Evolutionary conservation across 148 eudicot species (phyloP).

Genomic region (Diospyros kaki): DNA sequence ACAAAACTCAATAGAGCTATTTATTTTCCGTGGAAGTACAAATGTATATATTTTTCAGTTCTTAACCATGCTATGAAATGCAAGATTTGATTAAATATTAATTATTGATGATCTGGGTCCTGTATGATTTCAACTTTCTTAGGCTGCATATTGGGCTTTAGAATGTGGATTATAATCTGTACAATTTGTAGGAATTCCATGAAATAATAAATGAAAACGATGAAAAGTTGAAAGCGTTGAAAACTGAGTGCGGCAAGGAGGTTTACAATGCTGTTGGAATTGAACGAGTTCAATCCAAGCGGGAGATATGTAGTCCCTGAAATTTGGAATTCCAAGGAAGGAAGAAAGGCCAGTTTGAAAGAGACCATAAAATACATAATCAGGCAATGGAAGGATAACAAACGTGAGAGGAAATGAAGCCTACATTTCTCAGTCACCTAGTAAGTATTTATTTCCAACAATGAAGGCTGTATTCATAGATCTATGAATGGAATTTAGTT

Average conservation of each 20-base stretch:
- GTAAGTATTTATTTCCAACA: background rate
- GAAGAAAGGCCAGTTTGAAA: conserved; percentile 43
- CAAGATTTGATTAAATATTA: background rate
- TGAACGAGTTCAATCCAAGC: conserved; percentile 59
- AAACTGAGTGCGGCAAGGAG: conserved; percentile 36
- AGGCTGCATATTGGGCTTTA: background rate
- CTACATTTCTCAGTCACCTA: background rate
- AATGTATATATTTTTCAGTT: background rate
- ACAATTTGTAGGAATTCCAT: conserved; percentile 17
- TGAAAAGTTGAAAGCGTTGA: conserved; percentile 33
- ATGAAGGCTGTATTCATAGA: too few species aligned
- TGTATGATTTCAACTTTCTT: background rate
- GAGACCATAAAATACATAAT: conserved; percentile 40
- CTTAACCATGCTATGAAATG: background rate
- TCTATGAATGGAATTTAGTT: too few species aligned
- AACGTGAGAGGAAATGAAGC: conserved; percentile 27
- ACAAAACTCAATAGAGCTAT: background rate
- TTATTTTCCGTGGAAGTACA: background rate
- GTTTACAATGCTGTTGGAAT: conserved; percentile 45
- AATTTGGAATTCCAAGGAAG: conserved; percentile 46
- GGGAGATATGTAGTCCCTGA: conserved; percentile 49
- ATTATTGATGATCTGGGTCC: background rate
- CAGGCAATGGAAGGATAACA: conserved; percentile 33
- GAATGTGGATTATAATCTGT: background rate
- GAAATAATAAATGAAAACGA: conserved; percentile 47